Conservation (phyloP, 1,139 yeast species). For the Taiozyma onychis region DNA sequence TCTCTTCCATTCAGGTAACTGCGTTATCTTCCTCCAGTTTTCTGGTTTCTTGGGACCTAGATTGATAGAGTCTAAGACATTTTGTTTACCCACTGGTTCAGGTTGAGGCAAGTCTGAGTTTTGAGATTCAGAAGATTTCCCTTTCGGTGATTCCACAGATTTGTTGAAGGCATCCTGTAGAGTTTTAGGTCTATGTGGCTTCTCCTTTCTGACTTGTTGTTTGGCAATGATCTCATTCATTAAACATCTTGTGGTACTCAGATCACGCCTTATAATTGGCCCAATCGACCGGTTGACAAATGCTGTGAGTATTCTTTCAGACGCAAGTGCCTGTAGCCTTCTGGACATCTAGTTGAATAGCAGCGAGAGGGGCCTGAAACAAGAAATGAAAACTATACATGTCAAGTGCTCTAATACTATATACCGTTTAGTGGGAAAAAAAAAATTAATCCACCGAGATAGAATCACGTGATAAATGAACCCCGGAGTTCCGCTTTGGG, state of each 20-base stretch:
- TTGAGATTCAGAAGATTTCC: background rate
- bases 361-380: background rate
- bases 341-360: background rate
- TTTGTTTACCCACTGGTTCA: constrained; percentile 1
- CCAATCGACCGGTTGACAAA: background rate
- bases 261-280: background rate
- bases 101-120: background rate
- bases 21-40: constrained; percentile 19
- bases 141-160: background rate
- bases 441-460: background rate
- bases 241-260: background rate
- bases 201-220: constrained; percentile 2
- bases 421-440: background rate
- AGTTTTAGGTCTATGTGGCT: constrained; percentile 9
- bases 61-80: constrained; percentile 17
- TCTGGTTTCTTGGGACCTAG: constrained; percentile 16
- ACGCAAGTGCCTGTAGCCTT: background rate
- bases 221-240: background rate
- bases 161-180: constrained; percentile 7
- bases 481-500: background rate
- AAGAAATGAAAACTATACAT: background rate
- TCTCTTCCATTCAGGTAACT: constrained; percentile 59
- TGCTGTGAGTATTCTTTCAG: background rate
- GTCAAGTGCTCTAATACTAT: background rate
- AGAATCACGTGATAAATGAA: background rate